Conservation (phyloP, 495 filamentous ascomycete genomes). For the Pseudevernia furfuracea region DNA sequence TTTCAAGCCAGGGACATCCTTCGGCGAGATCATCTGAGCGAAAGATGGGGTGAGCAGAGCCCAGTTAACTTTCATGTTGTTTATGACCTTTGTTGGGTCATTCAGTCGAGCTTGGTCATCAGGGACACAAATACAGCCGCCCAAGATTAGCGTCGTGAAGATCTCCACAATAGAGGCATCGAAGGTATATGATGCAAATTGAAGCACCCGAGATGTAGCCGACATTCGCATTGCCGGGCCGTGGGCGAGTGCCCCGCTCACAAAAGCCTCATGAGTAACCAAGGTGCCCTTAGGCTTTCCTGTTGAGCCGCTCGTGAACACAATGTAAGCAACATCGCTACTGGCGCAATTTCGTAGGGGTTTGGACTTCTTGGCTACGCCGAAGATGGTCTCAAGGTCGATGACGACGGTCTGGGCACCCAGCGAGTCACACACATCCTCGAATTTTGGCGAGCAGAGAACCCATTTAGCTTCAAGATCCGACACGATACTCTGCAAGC, state of each 20-base stretch:
- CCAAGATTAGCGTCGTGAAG: constrained; percentile 35
- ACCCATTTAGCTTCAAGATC: constrained; percentile 40
- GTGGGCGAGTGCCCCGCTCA: constrained; percentile 24
- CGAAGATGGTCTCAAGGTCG: constrained; percentile 2
- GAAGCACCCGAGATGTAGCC: constrained; percentile 32
- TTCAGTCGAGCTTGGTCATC: constrained; percentile 31
- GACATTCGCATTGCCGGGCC: constrained; percentile 26
- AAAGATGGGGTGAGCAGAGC: constrained; percentile 39
- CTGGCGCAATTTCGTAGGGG: constrained; percentile 9
- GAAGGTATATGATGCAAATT: constrained; percentile 42
- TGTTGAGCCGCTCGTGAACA: constrained; percentile 87
- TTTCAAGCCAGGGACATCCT: constrained; percentile 31
- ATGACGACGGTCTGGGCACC: constrained; percentile 7
- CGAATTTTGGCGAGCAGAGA: constrained; percentile 36
- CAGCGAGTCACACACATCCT: constrained; percentile 3
- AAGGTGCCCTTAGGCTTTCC: constrained; percentile 82
- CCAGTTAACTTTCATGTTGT: constrained; percentile 32
- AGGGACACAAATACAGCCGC: constrained; percentile 45
- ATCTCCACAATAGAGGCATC: constrained; percentile 41
- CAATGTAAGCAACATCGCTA: constrained; percentile 66
- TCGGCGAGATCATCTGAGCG: constrained; percentile 32
- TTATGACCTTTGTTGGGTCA: constrained; percentile 31
- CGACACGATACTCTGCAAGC: constrained; percentile 42
- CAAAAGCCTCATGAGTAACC: constrained; percentile 59
- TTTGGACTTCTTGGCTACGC: not conserved